Percentiles rank a stretch among this genome's conserved stretches.
Evolutionary conservation across 306 rosid species (phyloP).

Genomic region (Citrullus mucosospermus): DNA sequence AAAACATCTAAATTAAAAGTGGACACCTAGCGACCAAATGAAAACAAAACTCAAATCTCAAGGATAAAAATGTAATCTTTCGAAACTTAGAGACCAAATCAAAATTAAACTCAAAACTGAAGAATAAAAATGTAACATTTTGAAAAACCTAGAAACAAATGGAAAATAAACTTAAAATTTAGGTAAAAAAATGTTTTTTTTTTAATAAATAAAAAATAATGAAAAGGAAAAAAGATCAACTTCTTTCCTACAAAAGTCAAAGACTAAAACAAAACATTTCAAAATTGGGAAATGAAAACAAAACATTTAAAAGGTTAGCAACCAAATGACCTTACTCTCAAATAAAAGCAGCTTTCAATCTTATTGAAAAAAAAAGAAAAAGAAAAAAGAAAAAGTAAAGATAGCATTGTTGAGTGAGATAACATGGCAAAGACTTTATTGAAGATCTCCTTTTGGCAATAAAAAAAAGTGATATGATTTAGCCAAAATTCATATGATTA

Average conservation of each 20-base stretch:
- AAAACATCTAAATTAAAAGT: too few relatives aligned
- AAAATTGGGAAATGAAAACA: neutral
- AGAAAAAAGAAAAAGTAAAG: neutral
- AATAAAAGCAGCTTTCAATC: neutral
- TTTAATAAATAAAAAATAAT: neutral
- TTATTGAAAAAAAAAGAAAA: neutral
- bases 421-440: neutral
- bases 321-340: neutral
- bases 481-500: neutral
- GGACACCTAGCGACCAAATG: too few relatives aligned
- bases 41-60: too few relatives aligned
- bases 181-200: neutral
- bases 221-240: neutral
- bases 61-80: too few relatives aligned
- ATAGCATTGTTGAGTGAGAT: neutral
- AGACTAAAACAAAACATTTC: neutral
- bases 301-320: neutral
- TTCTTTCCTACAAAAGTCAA: neutral
- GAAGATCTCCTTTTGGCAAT: neutral
- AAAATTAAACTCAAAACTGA: too few relatives aligned
- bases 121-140: too few relatives aligned
- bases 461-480: neutral
- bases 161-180: too few relatives aligned
- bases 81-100: too few relatives aligned
- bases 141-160: too few relatives aligned